Conservation (phyloP, 1,284 basidiomycete species). For the Fomitopsis pinicola region DNA sequence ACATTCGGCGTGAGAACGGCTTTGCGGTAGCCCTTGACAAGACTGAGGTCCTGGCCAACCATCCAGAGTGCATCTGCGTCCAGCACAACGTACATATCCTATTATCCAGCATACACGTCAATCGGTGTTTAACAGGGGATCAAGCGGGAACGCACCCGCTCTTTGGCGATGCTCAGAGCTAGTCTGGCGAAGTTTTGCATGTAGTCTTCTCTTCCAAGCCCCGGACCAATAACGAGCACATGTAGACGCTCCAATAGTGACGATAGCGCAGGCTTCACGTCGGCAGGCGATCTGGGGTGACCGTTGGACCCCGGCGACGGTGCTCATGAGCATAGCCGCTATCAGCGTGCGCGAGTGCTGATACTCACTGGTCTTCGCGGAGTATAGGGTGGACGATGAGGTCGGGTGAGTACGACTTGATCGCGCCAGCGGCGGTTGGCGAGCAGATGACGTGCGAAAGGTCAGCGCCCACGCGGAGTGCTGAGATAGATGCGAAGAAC, state of each 20-base stretch:
- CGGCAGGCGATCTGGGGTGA: slow-evolving; percentile 36
- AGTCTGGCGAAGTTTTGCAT: slow-evolving; percentile 78
- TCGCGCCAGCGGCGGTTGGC: slow-evolving; percentile 83
- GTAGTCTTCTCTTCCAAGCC: slow-evolving; percentile 83
- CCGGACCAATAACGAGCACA: slow-evolving; percentile 90
- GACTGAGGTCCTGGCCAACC: slow-evolving; percentile 68
- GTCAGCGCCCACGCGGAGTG: slow-evolving; percentile 86
- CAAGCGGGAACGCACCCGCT: slow-evolving; percentile 16
- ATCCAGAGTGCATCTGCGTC: slow-evolving; percentile 90
- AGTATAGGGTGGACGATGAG: slow-evolving; percentile 95
- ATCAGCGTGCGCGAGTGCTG: slow-evolving; percentile 14
- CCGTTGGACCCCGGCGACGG: neutral
- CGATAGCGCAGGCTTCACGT: slow-evolving; percentile 57
- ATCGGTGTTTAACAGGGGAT: neutral
- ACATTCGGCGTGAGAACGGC: slow-evolving; percentile 93
- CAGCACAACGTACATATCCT: slow-evolving; percentile 85
- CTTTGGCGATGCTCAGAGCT: slow-evolving; percentile 45
- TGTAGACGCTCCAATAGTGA: slow-evolving; percentile 83
- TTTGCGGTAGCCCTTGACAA: slow-evolving; percentile 78
- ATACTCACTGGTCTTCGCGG: slow-evolving; percentile 42
- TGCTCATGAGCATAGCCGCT: neutral
- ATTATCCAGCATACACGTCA: neutral
- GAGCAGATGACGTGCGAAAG: slow-evolving; percentile 97
- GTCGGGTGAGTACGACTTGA: slow-evolving; percentile 96
- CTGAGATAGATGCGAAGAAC: slow-evolving; percentile 88